A percentile compares a stretch with the other conserved stretches of the same genome.
Conservation (phyloP, 305 asterid species). For the Ajuga reptans region DNA sequence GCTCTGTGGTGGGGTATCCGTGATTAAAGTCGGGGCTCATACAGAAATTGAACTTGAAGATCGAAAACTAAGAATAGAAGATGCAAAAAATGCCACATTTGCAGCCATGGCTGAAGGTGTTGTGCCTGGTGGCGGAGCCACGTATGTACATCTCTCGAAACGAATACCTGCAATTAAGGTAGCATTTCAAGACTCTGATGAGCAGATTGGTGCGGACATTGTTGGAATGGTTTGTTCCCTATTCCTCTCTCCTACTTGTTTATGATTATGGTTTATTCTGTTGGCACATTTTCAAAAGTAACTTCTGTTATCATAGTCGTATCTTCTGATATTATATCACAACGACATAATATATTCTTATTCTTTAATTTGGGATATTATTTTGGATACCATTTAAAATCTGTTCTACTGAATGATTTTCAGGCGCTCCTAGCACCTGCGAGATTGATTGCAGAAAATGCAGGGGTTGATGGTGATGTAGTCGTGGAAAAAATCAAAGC, state of each 20-base stretch:
- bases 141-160: conserved; percentile 72
- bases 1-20: conserved; percentile 79
- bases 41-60: conserved; percentile 89
- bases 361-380: not conserved
- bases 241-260: conserved; percentile 1
- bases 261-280: not conserved
- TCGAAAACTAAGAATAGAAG: conserved; percentile 78
- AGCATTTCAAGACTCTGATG: conserved; percentile 51
- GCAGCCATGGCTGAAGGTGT: conserved; percentile 94
- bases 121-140: conserved; percentile 96
- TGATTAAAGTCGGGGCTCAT: conserved; percentile 93
- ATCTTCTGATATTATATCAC: not conserved
- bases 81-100: conserved; percentile 83
- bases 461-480: conserved; percentile 77
- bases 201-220: conserved; percentile 82
- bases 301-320: not conserved
- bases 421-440: conserved; percentile 97
- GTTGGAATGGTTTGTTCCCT: conserved; percentile 52
- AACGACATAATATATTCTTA: not conserved
- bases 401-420: conserved; percentile 22
- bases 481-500: conserved; percentile 58
- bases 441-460: conserved; percentile 70
- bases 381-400: not conserved
- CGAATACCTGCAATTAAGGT: conserved; percentile 53
- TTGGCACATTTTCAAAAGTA: no score